A percentile compares a stretch with the other conserved stretches of the same genome.
These are phyloP conservation scores for Lactifluus rugatus DNA, from an alignment of 768 basidiomycete species.

Conservation along the genomic window DNA sequence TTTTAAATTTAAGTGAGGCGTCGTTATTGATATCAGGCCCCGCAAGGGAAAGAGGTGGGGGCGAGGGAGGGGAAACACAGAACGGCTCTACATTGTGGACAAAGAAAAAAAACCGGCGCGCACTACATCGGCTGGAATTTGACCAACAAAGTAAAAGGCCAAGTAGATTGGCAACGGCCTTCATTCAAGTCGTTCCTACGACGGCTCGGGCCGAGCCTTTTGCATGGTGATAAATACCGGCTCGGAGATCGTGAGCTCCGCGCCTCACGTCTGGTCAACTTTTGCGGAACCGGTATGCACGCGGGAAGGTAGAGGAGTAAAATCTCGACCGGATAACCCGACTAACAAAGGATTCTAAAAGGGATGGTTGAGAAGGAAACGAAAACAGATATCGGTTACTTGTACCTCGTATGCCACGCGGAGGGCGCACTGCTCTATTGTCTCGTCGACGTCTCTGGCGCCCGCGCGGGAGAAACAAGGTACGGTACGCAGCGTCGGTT, in stretches of 20 bases:
- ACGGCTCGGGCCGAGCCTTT: slow-evolving; percentile 24
- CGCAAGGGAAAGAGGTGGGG: not conserved
- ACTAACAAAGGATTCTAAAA: no score
- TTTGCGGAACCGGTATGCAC: slow-evolving; percentile 31
- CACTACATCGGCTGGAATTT: slow-evolving; percentile 44
- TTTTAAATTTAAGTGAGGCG: not conserved
- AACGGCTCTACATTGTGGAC: no score
- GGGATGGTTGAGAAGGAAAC: not conserved
- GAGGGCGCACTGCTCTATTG: slow-evolving; percentile 46
- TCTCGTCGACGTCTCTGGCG: slow-evolving; percentile 60
- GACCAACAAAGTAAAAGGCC: slow-evolving; percentile 45
- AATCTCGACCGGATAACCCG: slow-evolving; percentile 40
- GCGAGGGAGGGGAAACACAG: no score
- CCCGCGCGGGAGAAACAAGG: slow-evolving; percentile 57
- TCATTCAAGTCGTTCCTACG: slow-evolving; percentile 15
- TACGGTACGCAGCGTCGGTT: slow-evolving; percentile 11
- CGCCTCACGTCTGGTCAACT: not conserved
- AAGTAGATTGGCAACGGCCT: slow-evolving; percentile 41
- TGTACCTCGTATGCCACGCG: slow-evolving; percentile 58
- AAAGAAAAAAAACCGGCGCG: slow-evolving; percentile 19
- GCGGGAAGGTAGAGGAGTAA: slow-evolving; percentile 37
- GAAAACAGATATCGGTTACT: not conserved
- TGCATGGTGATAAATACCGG: slow-evolving; percentile 34
- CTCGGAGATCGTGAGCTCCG: slow-evolving; percentile 29
- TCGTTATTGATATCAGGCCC: not conserved